Conservation (phyloP, 345 rosid species). For the Atalantia buxifolia region DNA sequence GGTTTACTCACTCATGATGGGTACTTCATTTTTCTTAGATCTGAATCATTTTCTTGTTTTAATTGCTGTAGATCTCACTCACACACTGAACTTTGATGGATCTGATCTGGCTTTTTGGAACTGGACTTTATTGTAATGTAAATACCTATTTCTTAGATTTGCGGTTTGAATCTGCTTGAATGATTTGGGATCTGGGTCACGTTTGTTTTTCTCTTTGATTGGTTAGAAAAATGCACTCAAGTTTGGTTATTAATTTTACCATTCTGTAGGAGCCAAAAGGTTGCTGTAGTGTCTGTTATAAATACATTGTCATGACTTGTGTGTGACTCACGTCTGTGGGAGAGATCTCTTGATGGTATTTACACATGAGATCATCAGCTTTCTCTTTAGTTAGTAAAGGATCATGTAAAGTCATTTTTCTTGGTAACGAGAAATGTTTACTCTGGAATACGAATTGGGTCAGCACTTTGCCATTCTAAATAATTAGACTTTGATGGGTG, state of each 20-base stretch:
- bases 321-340: not conserved
- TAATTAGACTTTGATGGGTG: not conserved
- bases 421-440: not conserved
- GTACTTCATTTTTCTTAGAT: slow-evolving; percentile 25
- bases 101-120: slow-evolving; percentile 6
- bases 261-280: not conserved
- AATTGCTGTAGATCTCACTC: slow-evolving; percentile 4
- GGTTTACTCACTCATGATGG: slow-evolving; percentile 96
- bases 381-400: not conserved
- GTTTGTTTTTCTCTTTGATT: not conserved
- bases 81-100: not conserved
- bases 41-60: not conserved
- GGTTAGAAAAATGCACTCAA: not conserved
- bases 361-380: not conserved
- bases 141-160: not conserved
- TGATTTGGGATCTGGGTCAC: not conserved
- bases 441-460: not conserved
- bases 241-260: not conserved
- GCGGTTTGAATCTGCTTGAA: not conserved
- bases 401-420: not conserved
- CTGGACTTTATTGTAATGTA: not conserved
- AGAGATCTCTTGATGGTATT: not conserved
- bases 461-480: not conserved
- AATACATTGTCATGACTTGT: not conserved
- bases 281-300: not conserved